These are phyloP conservation scores for Nicotiana obtusifolia DNA, from an alignment of 257 asterid species.

Conservation along the genomic window DNA sequence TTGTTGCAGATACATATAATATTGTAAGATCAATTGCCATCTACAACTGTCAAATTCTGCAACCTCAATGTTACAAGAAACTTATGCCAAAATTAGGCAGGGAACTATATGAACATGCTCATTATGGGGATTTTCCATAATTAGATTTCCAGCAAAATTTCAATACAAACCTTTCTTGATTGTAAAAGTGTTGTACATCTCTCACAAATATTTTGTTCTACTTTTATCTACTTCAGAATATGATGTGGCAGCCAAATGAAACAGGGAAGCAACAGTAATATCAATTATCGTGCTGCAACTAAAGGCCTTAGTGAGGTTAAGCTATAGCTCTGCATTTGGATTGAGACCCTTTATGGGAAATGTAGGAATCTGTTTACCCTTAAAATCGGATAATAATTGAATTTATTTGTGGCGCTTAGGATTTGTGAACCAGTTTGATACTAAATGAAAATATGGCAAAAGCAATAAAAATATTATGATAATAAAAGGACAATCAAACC, in stretches of 20 bases:
- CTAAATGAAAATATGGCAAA: too few relatives aligned
- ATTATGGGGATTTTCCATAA: too few relatives aligned
- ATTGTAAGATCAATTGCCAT: slow-evolving; percentile 67
- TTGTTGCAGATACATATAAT: slow-evolving; percentile 64
- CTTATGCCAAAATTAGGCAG: slow-evolving; percentile 84
- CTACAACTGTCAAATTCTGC: slow-evolving; percentile 92
- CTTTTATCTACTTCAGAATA: slow-evolving; percentile 44
- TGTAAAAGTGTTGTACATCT: not conserved
- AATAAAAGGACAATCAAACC: too few relatives aligned
- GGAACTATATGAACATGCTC: slow-evolving; percentile 20
- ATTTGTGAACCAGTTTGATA: too few relatives aligned
- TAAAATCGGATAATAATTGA: too few relatives aligned
- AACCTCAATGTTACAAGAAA: slow-evolving; percentile 67
- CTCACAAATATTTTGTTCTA: not conserved
- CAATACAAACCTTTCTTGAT: not conserved
- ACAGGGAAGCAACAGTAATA: slow-evolving; percentile 74
- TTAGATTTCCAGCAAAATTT: too few relatives aligned
- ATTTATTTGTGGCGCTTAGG: too few relatives aligned
- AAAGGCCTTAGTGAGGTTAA: slow-evolving; percentile 85
- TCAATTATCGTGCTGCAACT: slow-evolving; percentile 94
- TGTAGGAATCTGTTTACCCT: too few relatives aligned
- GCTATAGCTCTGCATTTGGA: not conserved
- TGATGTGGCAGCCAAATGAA: slow-evolving; percentile 86
- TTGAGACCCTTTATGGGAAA: too few relatives aligned
- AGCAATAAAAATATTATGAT: too few relatives aligned